Base-by-base conservation (phyloP, 2,329 filamentous ascomycete species). In the Ceratocystis papillata region DNA sequence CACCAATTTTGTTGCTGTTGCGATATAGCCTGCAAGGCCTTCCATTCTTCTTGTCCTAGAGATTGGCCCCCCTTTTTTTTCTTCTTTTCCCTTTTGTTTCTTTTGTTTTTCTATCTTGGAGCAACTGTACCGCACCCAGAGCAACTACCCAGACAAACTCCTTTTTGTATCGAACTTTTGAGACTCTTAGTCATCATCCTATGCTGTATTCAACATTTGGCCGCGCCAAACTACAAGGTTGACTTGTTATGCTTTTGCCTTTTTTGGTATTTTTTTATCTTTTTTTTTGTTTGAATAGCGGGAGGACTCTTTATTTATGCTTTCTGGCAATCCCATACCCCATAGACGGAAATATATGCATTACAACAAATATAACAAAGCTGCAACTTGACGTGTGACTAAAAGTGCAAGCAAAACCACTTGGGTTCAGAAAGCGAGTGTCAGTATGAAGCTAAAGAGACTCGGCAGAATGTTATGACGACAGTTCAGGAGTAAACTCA, bases 91-190 rank as follows among this genome's bases (percentile, higher is more conserved):
- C 60, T 63, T 62, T 53, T 46, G 2, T 44, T 6, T 28, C 12
- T 37, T 48, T 41, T 8, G 15, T 62, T n/a, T 44, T 63, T 28
- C 8, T 22, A 48, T 63, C 28, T 63, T 30, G 53, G 53, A 59
- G 60, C 41, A 44, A 44, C 33, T 62, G 41, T 62, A 62, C 60
- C 60, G 41, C 60, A 41, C 59, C 53, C 53, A 37, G 53, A 59
- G 28, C 15, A 25, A 59, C 12, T 59, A 37, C 53, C 37, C 28
- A 59, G 53, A 25, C 25, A 8, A 25, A 8, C 15, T 1, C 10
- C 28, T 22, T 59, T 59, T 15, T 33, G 53, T 59, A 30, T 59
- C 28, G 28, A 59, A 25, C 28, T 7, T 22, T 57, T 20, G 17
- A 3, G 10, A 12, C 28, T 59, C 25, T 12, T 37, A 28, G 53